These are phyloP conservation scores for Metschnikowia peoriensis DNA, from an alignment of 805 yeast species.

Conservation along the genomic window DNA sequence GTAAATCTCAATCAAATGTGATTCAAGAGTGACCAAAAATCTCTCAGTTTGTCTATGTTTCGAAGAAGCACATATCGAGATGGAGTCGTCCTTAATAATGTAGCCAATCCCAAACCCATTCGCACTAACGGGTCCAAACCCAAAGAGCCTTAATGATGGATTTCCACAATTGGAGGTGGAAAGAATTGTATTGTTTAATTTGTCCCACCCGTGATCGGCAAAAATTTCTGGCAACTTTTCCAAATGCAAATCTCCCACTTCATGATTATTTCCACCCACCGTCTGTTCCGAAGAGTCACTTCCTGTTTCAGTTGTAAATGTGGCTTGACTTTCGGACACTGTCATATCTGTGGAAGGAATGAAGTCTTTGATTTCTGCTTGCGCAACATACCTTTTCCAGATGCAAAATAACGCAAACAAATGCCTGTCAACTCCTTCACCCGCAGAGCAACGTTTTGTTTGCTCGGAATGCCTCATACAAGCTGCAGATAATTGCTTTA, in stretches of 20 bases:
- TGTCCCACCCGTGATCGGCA: slow-evolving; percentile 86
- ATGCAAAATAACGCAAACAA: slow-evolving; percentile 82
- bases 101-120: slow-evolving; percentile 60
- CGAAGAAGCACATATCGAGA: slow-evolving; percentile 54
- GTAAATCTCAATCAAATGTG: slow-evolving; percentile 48
- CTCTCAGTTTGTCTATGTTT: slow-evolving; percentile 61
- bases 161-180: slow-evolving; percentile 58
- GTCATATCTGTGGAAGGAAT: slow-evolving; percentile 8
- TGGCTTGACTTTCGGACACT: slow-evolving; percentile 11
- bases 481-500: slow-evolving; percentile 60
- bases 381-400: slow-evolving; percentile 66
- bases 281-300: slow-evolving; percentile 31
- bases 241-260: slow-evolving; percentile 18
- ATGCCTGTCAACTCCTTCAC: slow-evolving; percentile 92
- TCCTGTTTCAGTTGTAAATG: slow-evolving; percentile 7
- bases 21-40: slow-evolving; percentile 51
- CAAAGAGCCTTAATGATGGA: slow-evolving; percentile 56
- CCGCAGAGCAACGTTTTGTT: slow-evolving; percentile 67
- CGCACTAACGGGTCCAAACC: slow-evolving; percentile 59
- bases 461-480: slow-evolving; percentile 67
- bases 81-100: slow-evolving; percentile 50
- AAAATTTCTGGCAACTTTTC: slow-evolving; percentile 65
- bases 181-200: slow-evolving; percentile 72
- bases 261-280: slow-evolving; percentile 23
- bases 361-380: slow-evolving; percentile 11